A percentile compares a stretch with the other conserved stretches of the same genome.
Conservation (phyloP, 2,329 filamentous ascomycete species). For the Botrytis byssoidea region DNA sequence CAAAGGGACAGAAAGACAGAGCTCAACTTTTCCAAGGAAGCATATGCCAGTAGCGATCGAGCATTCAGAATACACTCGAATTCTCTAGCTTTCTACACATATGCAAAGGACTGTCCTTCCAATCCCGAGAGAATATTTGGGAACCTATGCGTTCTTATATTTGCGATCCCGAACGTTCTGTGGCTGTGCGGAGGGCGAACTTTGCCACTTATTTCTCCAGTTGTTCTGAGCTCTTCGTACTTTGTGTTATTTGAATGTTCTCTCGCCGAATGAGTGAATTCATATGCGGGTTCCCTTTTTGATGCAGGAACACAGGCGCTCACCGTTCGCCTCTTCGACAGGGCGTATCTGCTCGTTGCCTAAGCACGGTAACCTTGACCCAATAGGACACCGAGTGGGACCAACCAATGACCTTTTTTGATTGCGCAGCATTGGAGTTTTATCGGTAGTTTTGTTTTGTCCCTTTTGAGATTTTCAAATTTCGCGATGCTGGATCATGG, state of each 20-base stretch:
- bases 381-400: slow-evolving; percentile 8
- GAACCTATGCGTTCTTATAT: not conserved
- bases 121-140: not conserved
- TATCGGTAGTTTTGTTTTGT: not conserved
- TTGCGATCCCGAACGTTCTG: not conserved
- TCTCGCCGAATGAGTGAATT: slow-evolving; percentile 4
- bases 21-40: not conserved
- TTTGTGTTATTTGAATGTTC: not conserved
- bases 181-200: not conserved
- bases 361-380: not conserved
- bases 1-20: not conserved
- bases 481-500: not conserved
- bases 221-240: not conserved
- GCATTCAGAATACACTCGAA: not conserved
- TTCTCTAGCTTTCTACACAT: not conserved
- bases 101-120: not conserved
- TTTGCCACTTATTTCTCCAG: slow-evolving; percentile 1
- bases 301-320: slow-evolving; percentile 4
- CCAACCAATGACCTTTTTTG: not conserved
- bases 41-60: slow-evolving; percentile 2
- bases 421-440: not conserved
- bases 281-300: not conserved
- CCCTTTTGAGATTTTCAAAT: not conserved
- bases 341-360: slow-evolving; percentile 4
- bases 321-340: not conserved